These are phyloP conservation scores for Tolypocladium nubicola DNA, from an alignment of 2,329 filamentous ascomycete genomes.

Conservation along the genomic window DNA sequence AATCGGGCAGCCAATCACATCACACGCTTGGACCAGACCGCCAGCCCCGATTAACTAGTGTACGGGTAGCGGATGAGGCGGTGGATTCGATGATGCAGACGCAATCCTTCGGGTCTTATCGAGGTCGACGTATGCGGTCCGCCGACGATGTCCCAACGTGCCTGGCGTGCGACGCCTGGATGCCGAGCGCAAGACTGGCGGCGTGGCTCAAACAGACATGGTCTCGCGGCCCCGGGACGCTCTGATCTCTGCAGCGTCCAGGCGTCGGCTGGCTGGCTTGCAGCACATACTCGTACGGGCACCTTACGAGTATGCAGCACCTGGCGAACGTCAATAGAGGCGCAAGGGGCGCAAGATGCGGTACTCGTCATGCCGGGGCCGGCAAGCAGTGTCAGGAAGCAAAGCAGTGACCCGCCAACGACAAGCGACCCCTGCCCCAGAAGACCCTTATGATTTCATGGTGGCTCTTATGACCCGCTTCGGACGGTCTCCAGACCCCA, in stretches of 20 bases:
- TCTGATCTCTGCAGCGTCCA: background rate
- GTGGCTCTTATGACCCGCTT: slow-evolving; percentile 1
- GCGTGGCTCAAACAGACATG: background rate
- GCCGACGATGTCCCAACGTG: background rate
- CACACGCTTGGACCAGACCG: background rate
- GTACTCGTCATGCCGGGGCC: background rate
- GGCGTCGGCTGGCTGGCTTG: background rate
- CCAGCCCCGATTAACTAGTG: background rate
- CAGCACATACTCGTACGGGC: too few relatives aligned
- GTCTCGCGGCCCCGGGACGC: background rate
- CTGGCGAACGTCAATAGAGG: background rate
- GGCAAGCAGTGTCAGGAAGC: background rate
- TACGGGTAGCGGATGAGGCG: background rate
- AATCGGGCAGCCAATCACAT: background rate
- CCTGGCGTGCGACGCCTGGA: background rate
- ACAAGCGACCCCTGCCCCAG: background rate
- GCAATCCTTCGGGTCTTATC: background rate
- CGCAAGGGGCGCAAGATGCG: background rate
- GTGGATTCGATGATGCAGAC: background rate
- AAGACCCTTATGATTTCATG: slow-evolving; percentile 7
- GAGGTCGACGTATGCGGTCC: too few relatives aligned
- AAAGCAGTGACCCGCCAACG: background rate
- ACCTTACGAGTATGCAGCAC: background rate
- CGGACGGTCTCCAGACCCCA: background rate
- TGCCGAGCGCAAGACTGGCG: background rate